phyloP scores from a whole-genome alignment of 345 rosid species.

The Carallia brachiata region DNA sequence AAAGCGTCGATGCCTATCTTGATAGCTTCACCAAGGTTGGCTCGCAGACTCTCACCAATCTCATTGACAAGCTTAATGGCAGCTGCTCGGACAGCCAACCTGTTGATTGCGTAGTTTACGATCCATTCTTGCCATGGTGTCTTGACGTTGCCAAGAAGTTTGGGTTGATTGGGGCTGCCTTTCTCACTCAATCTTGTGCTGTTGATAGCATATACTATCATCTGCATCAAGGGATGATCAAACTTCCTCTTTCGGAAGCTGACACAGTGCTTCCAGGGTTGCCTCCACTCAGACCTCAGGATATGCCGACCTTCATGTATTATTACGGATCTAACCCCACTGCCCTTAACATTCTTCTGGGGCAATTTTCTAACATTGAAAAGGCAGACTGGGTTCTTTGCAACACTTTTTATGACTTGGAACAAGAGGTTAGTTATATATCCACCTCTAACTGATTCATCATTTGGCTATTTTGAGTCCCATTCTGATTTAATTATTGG shows the following conservation, averaged over 20 bases:
- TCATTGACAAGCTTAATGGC: slow-evolving; percentile 16
- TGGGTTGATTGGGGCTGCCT: slow-evolving; percentile 29
- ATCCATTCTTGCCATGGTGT: slow-evolving; percentile 34
- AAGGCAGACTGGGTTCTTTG: slow-evolving; percentile 29
- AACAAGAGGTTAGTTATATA: slow-evolving; percentile 24
- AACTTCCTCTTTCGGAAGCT: slow-evolving; percentile 18
- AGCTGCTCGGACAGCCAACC: slow-evolving; percentile 3
- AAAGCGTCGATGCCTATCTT: slow-evolving; percentile 16
- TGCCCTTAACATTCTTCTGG: not conserved
- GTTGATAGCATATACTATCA: slow-evolving; percentile 24
- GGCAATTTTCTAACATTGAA: slow-evolving; percentile 34
- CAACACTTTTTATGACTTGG: slow-evolving; percentile 32
- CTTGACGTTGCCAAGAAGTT: slow-evolving; percentile 35
- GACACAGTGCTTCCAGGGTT: slow-evolving; percentile 26
- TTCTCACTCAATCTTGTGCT: slow-evolving; percentile 37
- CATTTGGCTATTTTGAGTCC: not conserved
- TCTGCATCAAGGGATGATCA: slow-evolving; percentile 16
- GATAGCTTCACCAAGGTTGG: slow-evolving; percentile 20
- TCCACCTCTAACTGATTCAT: not conserved
- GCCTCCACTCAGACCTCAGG: slow-evolving; percentile 24
- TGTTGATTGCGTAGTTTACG: slow-evolving; percentile 19
- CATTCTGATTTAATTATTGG: not conserved
- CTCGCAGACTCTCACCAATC: slow-evolving; percentile 16
- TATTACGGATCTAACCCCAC: slow-evolving; percentile 25
- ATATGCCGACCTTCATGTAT: slow-evolving; percentile 30